Percentiles rank a stretch among this genome's conserved stretches.
Evolutionary conservation across 129 eudicot genomes (phyloP).

Genomic region (Oenanthe sinensis): DNA sequence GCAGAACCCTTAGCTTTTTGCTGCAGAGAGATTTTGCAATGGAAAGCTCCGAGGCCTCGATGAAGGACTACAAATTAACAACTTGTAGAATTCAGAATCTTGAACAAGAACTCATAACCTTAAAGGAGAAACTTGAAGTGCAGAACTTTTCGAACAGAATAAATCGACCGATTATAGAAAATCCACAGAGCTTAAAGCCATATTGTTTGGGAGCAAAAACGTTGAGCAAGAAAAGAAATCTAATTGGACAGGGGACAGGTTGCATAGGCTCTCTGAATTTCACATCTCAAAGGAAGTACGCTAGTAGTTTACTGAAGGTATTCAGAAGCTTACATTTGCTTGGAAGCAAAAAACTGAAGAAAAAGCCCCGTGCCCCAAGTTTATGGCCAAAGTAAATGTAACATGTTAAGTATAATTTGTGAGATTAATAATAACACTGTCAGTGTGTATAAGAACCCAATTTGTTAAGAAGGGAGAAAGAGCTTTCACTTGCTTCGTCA

Average conservation of each 20-base stretch:
- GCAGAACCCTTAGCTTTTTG: constrained; percentile 41
- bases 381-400: constrained; percentile 29
- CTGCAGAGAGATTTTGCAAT: constrained; percentile 37
- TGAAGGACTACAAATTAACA: constrained; percentile 63
- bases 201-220: constrained; percentile 34
- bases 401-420: constrained; percentile 5
- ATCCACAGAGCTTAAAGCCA: constrained; percentile 18
- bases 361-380: constrained; percentile 28
- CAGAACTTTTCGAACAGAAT: constrained; percentile 40
- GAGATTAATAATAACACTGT: background rate
- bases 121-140: background rate
- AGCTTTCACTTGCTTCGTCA: background rate
- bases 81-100: constrained; percentile 85
- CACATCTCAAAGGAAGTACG: constrained; percentile 62
- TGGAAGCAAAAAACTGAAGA: constrained; percentile 50
- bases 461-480: background rate
- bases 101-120: constrained; percentile 30
- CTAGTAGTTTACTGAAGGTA: constrained; percentile 54
- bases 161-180: constrained; percentile 19
- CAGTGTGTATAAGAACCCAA: background rate
- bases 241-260: constrained; percentile 23
- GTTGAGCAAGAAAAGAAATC: constrained; percentile 48
- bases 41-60: constrained; percentile 32
- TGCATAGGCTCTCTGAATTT: constrained; percentile 82
- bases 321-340: constrained; percentile 56